phyloP scores from a whole-genome alignment of 2,329 filamentous ascomycete species.

The Verticillium tricorpus region DNA sequence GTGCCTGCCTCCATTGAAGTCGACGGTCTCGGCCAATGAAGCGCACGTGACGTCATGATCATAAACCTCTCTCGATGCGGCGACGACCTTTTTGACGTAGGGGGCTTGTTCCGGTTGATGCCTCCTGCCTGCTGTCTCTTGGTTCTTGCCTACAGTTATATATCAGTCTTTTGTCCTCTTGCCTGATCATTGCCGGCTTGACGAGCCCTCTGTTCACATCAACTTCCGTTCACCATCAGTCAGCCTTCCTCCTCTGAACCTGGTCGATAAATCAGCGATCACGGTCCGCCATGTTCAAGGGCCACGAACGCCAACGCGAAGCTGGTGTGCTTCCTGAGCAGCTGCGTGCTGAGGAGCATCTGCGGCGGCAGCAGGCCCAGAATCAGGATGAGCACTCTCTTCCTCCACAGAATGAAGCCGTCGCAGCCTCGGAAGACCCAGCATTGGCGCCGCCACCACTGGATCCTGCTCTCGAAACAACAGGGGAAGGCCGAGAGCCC shows the following conservation, averaged over 20 bases:
- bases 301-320: neutral
- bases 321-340: neutral
- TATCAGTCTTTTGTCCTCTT: neutral
- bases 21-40: neutral
- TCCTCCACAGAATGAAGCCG: neutral
- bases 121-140: neutral
- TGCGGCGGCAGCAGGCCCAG: neutral
- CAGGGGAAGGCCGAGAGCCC: neutral
- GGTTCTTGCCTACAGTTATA: too few relatives aligned
- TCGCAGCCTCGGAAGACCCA: neutral
- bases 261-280: too few relatives aligned
- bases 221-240: neutral
- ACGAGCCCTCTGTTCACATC: neutral
- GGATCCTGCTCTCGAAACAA: neutral
- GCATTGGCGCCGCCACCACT: neutral
- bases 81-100: neutral
- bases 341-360: neutral
- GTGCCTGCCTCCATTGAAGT: neutral
- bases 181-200: neutral
- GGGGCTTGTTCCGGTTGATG: neutral
- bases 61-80: neutral
- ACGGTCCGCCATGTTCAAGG: constrained; percentile 7
- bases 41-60: constrained; percentile 2
- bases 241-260: too few relatives aligned
- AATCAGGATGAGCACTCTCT: neutral